Evolutionary conservation across 2,329 filamentous ascomycete genomes (phyloP), one percentile per base, ranked within the genome.

Genomic region (Botrytis fragariae): DNA sequence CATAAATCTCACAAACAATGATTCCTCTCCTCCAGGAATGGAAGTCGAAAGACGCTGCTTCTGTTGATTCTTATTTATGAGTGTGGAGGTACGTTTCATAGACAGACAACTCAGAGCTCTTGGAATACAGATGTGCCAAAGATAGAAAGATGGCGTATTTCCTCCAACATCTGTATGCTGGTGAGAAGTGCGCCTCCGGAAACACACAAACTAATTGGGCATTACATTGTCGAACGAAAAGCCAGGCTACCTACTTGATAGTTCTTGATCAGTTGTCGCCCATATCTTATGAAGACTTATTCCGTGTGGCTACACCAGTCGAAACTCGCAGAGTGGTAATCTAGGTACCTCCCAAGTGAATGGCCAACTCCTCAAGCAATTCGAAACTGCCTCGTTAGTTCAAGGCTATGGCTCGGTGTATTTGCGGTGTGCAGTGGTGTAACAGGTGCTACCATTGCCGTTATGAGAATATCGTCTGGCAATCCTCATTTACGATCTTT

Each of bases 121-220:
- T 37, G 37, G 37, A 12, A 39, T 1, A 10, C 12, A 39, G 37
- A 39, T 44, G 18, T 44, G 42, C 16, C 2, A 18, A 51, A 12
- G 22, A 1, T 14, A n/a, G 45, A 4, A 48, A 22, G 10, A 25
- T 12, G 0, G 22, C 22, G 5, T 12, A n/a, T n/a, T n/a, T n/a
- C n/a, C n/a, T 10, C 4, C 9, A 5, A 48, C 1, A 25, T 25
- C 22, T 25, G 4, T 48, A 12, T 48, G 22, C 12, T 48, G 22
- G 10, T 48, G 45, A 14, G 5, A 48, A 1, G 22, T 2, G 3
- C 4, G 22, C 1, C 22, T 48, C 0, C 22, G 45, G 9, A 25
- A 4, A 22, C 22, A 48, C 12, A 5, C 45, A 25, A 48, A 48
- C 2, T 25, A 9, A 4, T 25, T 25, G 9, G 45, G 45, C 22